Percentiles rank a stretch among this genome's conserved stretches.
These are phyloP conservation scores for Rosa multiflora DNA, from an alignment of 306 rosid genomes.

Conservation along the genomic window DNA sequence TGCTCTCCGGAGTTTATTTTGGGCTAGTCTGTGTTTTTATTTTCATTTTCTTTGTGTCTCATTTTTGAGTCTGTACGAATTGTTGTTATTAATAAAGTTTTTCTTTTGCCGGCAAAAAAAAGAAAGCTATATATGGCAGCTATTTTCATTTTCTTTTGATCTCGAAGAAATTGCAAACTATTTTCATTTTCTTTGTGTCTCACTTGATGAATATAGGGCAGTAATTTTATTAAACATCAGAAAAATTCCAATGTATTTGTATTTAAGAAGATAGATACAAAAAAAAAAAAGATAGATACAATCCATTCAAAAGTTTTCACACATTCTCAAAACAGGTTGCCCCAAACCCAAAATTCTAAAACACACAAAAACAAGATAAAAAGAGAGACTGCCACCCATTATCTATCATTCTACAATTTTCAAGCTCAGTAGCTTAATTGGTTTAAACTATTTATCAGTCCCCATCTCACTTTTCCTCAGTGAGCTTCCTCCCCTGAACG, in stretches of 20 bases:
- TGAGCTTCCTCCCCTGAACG: not conserved
- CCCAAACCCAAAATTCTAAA: constrained; percentile 1
- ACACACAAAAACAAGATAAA: not conserved
- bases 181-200: too few species aligned
- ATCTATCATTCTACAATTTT: not conserved
- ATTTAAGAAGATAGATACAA: not conserved
- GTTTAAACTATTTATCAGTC: not conserved
- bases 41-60: too few species aligned
- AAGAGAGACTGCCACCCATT: not conserved
- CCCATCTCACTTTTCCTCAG: not conserved
- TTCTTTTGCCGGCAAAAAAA: too few species aligned
- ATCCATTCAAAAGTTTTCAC: not conserved
- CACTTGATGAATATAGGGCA: too few species aligned
- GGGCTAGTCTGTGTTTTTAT: too few species aligned
- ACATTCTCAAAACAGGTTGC: not conserved
- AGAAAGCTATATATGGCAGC: too few species aligned
- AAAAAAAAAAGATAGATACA: not conserved
- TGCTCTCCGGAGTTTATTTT: too few species aligned
- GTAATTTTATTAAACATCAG: not conserved
- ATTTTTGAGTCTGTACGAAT: too few species aligned
- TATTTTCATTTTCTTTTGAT: too few species aligned
- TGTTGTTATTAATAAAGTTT: too few species aligned
- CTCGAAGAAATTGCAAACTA: too few species aligned
- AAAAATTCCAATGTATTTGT: not conserved
- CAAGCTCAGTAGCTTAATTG: not conserved